These are phyloP conservation scores for Moricandia moricandioides DNA, from an alignment of 345 rosid species.

Conservation along the genomic window DNA sequence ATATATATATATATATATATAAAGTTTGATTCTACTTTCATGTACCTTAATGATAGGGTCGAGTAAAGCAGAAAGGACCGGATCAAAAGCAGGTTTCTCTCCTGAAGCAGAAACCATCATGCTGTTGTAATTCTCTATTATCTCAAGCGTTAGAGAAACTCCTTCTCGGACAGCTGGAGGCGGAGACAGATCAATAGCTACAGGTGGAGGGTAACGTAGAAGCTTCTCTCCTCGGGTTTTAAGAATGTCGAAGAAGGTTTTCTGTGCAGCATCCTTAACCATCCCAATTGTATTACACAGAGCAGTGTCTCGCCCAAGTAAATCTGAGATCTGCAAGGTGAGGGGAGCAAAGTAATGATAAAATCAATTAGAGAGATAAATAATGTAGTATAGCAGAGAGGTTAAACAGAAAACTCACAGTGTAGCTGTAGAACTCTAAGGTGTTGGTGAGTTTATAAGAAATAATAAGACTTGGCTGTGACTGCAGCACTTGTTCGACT, in stretches of 20 bases:
- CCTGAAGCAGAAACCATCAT: slow-evolving; percentile 79
- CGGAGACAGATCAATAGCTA: slow-evolving; percentile 88
- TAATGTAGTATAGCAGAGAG: neutral
- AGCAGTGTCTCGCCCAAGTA: slow-evolving; percentile 87
- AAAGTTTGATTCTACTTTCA: too few species aligned
- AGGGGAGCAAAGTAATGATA: slow-evolving; percentile 1
- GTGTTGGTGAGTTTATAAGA: slow-evolving; percentile 88
- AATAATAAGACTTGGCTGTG: slow-evolving; percentile 90
- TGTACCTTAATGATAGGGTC: slow-evolving; percentile 92
- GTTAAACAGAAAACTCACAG: slow-evolving; percentile 51
- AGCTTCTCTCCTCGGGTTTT: slow-evolving; percentile 93
- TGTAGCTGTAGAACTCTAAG: slow-evolving; percentile 89
- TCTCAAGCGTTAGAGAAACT: slow-evolving; percentile 83
- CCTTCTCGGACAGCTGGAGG: slow-evolving; percentile 95
- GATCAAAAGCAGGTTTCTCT: slow-evolving; percentile 66
- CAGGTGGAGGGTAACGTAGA: slow-evolving; percentile 92
- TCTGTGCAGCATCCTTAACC: slow-evolving; percentile 90
- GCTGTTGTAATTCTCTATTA: slow-evolving; percentile 76
- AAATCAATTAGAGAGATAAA: neutral
- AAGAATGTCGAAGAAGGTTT: slow-evolving; percentile 86
- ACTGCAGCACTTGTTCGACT: slow-evolving; percentile 97
- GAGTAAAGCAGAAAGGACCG: slow-evolving; percentile 78
- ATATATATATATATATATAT: too few species aligned
- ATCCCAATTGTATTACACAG: slow-evolving; percentile 79
- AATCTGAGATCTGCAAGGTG: slow-evolving; percentile 69